These are phyloP conservation scores for Aureobasidium subglaciale DNA, from an alignment of 2,329 filamentous ascomycete genomes.

Conservation along the genomic window DNA sequence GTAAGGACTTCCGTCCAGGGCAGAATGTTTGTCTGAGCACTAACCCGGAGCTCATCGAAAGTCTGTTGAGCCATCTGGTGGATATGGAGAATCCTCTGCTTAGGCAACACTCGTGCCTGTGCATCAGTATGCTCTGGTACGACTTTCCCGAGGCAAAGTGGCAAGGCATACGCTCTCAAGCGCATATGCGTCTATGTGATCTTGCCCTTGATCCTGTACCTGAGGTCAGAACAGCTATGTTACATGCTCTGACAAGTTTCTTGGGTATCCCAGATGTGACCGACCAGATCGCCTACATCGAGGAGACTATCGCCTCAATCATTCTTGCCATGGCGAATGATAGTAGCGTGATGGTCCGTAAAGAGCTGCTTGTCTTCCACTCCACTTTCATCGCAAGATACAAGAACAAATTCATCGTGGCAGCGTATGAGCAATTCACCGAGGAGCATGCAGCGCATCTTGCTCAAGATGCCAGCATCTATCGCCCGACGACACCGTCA, in stretches of 20 bases:
- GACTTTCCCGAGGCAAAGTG: conserved; percentile 91
- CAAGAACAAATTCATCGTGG: conserved; percentile 84
- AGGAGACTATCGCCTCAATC: conserved; percentile 83
- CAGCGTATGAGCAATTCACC: conserved; percentile 80
- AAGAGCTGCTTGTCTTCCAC: conserved; percentile 87
- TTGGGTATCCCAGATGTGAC: conserved; percentile 88
- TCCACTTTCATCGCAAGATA: conserved; percentile 87
- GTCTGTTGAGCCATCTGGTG: conserved; percentile 73
- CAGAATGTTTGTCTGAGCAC: conserved; percentile 86
- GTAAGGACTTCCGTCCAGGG: conserved; percentile 86
- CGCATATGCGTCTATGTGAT: conserved; percentile 71
- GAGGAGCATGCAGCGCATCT: conserved; percentile 51
- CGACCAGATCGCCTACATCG: conserved; percentile 81
- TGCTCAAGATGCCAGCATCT: conserved; percentile 8
- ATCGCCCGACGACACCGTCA: conserved; percentile 8
- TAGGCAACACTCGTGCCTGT: conserved; percentile 91
- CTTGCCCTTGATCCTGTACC: conserved; percentile 79
- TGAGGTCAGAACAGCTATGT: conserved; percentile 87
- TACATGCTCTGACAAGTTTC: conserved; percentile 90
- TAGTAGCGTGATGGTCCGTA: conserved; percentile 87
- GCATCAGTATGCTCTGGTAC: conserved; percentile 89
- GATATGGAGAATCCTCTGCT: conserved; percentile 84
- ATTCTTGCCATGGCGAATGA: conserved; percentile 89
- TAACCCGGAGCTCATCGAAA: conserved; percentile 81
- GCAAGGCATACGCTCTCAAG: conserved; percentile 84